Evolutionary conservation across 192 early-diverging fungal genomes (phyloP), one percentile per base, ranked within the genome.

Genomic region (Backusella morwellensis): DNA sequence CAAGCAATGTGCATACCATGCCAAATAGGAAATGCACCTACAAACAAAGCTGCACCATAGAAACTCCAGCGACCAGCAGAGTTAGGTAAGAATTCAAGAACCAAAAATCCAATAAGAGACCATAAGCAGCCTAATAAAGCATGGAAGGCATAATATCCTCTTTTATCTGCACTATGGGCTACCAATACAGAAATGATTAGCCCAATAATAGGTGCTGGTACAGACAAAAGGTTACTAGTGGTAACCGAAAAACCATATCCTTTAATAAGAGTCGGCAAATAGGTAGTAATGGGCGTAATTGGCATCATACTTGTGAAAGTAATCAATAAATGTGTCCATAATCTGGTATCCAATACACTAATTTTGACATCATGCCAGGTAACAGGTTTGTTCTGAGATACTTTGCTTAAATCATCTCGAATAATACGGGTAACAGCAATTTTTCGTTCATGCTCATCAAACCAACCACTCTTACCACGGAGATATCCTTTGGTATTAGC

Each of bases 391-490:
- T 76, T 68, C 11, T 81, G 77, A 17, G 81, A 84, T 4, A 70
- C 68, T 74, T 91, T 91, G 42, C 73, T 73, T 9, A 81, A 78
- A 72, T 91, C 90, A 47, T 91, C 90, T 12, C 86, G 82, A 63
- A 91, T 75, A 9, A 91, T 74, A n/a, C 90, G 83, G 2, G 90
- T 89, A n/a, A 91, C 84, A 3, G 87, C 88, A 68, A 91, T 89
- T 21, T 75, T 54, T 6, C 77, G 76, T 56, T 91, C 82, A 9
- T 85, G 82, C 23, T 89, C 89, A 2, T 77, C 84, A 42, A 90
- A 81, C 76, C 85, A 88, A 2, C 83, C 77, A 7, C 70, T 68
- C 36, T 79, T 79, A 41, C 83, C 83, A 44, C 81, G 77, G 2
- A 84, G 70, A 9, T 72, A 74, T 1, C 81, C 76, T 12, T 72